A percentile compares a stretch with the other conserved stretches of the same genome.
Conservation (phyloP, 2,329 filamentous ascomycete genomes). For the Arthroderma sp. region DNA sequence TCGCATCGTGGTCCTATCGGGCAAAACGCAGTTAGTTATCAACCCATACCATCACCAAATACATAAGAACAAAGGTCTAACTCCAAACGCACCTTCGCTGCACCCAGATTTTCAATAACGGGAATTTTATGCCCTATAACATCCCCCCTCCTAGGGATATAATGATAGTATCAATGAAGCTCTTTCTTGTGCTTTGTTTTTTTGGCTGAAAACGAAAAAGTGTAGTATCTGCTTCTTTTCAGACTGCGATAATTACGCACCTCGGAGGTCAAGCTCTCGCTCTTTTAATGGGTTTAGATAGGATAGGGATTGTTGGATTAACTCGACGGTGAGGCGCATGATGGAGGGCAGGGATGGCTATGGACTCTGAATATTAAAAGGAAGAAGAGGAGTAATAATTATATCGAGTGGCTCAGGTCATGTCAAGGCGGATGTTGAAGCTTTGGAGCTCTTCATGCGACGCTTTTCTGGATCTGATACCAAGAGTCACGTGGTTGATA, state of each 20-base stretch:
- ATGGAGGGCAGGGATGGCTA: conserved; percentile 13
- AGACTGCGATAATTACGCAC: conserved; percentile 51
- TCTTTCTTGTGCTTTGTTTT: conserved; percentile 33
- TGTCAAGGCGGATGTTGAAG: too few species aligned
- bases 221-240: conserved; percentile 97
- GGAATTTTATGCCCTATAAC: conserved; percentile 92
- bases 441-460: too few species aligned
- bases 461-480: too few species aligned
- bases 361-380: neutral
- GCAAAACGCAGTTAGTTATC: conserved; percentile 1
- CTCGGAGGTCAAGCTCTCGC: conserved; percentile 97
- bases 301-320: conserved; percentile 87
- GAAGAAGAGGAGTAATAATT: too few species aligned
- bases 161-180: conserved; percentile 72
- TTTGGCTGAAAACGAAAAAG: conserved; percentile 30
- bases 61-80: conserved; percentile 5
- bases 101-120: conserved; percentile 92
- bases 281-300: conserved; percentile 98
- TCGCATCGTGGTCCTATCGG: conserved; percentile 74
- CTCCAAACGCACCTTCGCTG: conserved; percentile 57
- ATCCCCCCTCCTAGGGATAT: conserved; percentile 26
- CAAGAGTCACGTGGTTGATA: too few species aligned
- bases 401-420: too few species aligned
- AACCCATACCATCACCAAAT: too few species aligned
- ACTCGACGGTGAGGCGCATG: conserved; percentile 92